These are phyloP conservation scores for Dalechampia spathulata DNA, from an alignment of 441 rosid species.

Conservation along the genomic window DNA sequence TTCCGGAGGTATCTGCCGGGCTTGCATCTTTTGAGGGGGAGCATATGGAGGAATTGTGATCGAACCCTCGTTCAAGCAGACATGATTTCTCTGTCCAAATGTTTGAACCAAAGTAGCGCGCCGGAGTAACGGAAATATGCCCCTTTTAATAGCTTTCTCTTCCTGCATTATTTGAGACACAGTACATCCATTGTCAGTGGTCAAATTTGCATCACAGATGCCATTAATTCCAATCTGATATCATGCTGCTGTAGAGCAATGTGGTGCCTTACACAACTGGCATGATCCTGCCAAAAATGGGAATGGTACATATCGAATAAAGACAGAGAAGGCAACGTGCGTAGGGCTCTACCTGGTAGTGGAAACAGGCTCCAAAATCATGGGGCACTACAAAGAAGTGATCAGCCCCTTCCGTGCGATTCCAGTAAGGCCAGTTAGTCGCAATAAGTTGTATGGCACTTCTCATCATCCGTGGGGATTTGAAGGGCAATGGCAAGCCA, in stretches of 20 bases:
- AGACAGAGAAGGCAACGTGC: no score
- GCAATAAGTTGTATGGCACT: slow-evolving; percentile 76
- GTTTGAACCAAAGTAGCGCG: slow-evolving; percentile 90
- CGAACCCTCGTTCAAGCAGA: slow-evolving; percentile 80
- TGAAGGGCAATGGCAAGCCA: slow-evolving; percentile 89
- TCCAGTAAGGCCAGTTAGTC: slow-evolving; percentile 73
- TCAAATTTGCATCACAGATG: no score
- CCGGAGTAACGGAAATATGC: slow-evolving; percentile 66
- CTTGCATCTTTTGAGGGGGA: slow-evolving; percentile 88
- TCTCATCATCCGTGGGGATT: slow-evolving; percentile 91
- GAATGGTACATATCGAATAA: background rate
- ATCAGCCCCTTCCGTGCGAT: slow-evolving; percentile 73
- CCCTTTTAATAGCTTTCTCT: slow-evolving; percentile 84
- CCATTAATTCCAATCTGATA: background rate
- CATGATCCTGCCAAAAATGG: background rate
- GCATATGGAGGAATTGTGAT: slow-evolving; percentile 93
- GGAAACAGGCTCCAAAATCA: slow-evolving; percentile 95
- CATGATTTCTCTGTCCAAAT: slow-evolving; percentile 88
- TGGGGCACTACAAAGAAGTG: slow-evolving; percentile 95
- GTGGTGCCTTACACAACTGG: background rate
- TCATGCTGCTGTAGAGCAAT: no score
- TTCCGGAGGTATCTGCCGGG: slow-evolving; percentile 63
- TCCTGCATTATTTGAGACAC: no score
- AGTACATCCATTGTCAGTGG: no score
- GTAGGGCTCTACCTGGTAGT: slow-evolving; percentile 52